These are phyloP conservation scores for Microglena sp. DNA, from an alignment of 139 green algal species.

Conservation along the genomic window DNA sequence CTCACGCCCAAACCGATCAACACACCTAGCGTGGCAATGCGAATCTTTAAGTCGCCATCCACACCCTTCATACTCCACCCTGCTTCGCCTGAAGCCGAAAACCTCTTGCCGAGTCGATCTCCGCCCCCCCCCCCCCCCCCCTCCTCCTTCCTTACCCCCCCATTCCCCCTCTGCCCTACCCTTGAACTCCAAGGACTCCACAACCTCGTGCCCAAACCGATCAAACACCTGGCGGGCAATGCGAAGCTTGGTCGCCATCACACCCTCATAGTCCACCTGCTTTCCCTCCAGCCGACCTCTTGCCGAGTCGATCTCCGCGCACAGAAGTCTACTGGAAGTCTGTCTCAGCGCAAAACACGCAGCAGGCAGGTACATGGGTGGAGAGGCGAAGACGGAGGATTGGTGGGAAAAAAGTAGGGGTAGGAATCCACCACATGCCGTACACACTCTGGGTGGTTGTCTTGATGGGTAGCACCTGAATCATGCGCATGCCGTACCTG, in stretches of 20 bases:
- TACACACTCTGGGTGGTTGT: too few species aligned
- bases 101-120: not conserved
- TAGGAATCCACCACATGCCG: slow-evolving; percentile 90
- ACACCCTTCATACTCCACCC: too few species aligned
- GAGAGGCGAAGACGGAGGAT: too few species aligned
- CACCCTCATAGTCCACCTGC: slow-evolving; percentile 78
- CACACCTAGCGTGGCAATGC: too few species aligned
- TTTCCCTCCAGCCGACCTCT: slow-evolving; percentile 25
- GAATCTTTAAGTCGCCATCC: too few species aligned
- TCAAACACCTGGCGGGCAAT: slow-evolving; percentile 42
- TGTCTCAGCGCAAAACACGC: too few species aligned
- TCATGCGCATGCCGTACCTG: slow-evolving; percentile 47
- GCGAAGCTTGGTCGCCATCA: slow-evolving; percentile 58
- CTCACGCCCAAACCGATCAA: too few species aligned
- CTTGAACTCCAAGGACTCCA: slow-evolving; percentile 32
- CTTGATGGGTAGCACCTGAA: slow-evolving; percentile 94
- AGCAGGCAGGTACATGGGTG: too few species aligned
- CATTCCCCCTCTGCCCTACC: not conserved
- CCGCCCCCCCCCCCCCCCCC: too few species aligned
- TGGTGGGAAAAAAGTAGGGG: slow-evolving; percentile 82
- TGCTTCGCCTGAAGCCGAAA: too few species aligned
- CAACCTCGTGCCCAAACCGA: slow-evolving; percentile 17
- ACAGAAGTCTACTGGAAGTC: too few species aligned
- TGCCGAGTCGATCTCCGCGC: slow-evolving; percentile 19
- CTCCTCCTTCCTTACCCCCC: not conserved